Evolutionary conservation across 768 basidiomycete species (phyloP).

Genomic region (Amylocystis lapponica): DNA sequence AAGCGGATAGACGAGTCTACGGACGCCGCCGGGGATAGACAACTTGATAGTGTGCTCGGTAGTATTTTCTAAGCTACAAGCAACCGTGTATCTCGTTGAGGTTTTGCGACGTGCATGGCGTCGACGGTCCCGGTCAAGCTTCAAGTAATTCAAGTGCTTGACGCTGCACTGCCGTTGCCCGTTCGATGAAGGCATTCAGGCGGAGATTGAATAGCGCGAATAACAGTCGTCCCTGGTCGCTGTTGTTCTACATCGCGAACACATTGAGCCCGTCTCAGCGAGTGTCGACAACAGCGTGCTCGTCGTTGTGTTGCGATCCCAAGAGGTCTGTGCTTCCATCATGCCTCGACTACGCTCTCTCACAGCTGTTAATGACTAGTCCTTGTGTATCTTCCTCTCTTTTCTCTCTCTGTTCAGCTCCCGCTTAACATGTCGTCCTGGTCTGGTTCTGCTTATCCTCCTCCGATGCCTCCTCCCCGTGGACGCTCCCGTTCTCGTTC

Average conservation of each 20-base stretch:
- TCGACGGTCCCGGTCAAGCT: no score
- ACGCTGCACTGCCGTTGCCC: no score
- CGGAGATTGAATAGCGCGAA: conserved; percentile 39
- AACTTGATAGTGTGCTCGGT: conserved; percentile 40
- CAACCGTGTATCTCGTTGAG: no score
- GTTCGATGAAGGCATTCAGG: no score
- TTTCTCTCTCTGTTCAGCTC: conserved; percentile 45
- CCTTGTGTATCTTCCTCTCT: conserved; percentile 47
- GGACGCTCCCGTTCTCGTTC: conserved; percentile 84
- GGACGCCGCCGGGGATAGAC: conserved; percentile 11
- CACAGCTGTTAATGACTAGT: conserved; percentile 66
- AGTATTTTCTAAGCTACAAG: conserved; percentile 47
- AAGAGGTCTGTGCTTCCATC: conserved; percentile 91
- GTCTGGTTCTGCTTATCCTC: conserved; percentile 65
- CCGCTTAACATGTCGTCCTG: conserved; percentile 74
- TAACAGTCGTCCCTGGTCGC: no score
- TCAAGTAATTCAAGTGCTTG: no score
- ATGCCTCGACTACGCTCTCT: conserved; percentile 80
- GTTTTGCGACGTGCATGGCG: no score
- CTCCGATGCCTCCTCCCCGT: conserved; percentile 52
- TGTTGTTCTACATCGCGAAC: conserved; percentile 56
- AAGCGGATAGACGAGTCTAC: conserved; percentile 13
- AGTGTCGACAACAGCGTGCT: conserved; percentile 31
- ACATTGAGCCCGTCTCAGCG: conserved; percentile 36
- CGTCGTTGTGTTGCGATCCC: conserved; percentile 39